A percentile compares a stretch with the other conserved stretches of the same genome.
phyloP scores from a whole-genome alignment of 768 basidiomycete species.

The Leccinum subtestaceum region DNA sequence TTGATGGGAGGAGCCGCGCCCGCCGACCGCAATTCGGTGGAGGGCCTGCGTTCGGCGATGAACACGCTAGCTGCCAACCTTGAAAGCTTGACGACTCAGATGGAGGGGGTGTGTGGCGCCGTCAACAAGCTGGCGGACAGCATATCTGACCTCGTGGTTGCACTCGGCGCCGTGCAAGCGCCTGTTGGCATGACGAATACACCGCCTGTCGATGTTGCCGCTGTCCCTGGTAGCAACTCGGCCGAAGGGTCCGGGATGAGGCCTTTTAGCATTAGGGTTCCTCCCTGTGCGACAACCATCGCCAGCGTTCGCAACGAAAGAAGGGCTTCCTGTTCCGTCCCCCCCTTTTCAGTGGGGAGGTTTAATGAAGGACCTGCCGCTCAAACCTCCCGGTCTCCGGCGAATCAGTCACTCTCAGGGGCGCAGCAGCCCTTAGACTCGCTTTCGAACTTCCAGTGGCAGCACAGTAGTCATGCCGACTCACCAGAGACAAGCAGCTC shows the following conservation, averaged over 20 bases:
- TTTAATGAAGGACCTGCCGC: not conserved
- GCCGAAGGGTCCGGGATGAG: not conserved
- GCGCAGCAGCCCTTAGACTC: not conserved
- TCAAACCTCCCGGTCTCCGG: not conserved
- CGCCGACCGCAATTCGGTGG: not conserved
- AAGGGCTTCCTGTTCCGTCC: not conserved
- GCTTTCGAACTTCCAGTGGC: not conserved
- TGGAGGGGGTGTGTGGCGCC: not conserved
- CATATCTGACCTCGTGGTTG: not conserved
- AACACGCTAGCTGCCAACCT: not conserved
- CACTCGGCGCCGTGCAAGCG: no score
- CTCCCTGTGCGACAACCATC: not conserved
- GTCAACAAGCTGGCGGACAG: not conserved
- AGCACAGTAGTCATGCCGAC: not conserved
- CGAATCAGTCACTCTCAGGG: not conserved
- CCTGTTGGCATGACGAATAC: no score
- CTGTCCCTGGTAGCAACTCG: not conserved
- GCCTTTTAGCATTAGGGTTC: not conserved
- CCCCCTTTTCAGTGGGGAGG: not conserved
- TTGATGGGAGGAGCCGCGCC: not conserved
- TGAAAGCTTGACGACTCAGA: not conserved
- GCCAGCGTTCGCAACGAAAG: not conserved
- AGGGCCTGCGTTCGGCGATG: not conserved
- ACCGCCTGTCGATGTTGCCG: not conserved
- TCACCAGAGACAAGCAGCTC: not conserved